phyloP scores from a whole-genome alignment of 1,284 basidiomycete species.

The Gomphus sp. region DNA sequence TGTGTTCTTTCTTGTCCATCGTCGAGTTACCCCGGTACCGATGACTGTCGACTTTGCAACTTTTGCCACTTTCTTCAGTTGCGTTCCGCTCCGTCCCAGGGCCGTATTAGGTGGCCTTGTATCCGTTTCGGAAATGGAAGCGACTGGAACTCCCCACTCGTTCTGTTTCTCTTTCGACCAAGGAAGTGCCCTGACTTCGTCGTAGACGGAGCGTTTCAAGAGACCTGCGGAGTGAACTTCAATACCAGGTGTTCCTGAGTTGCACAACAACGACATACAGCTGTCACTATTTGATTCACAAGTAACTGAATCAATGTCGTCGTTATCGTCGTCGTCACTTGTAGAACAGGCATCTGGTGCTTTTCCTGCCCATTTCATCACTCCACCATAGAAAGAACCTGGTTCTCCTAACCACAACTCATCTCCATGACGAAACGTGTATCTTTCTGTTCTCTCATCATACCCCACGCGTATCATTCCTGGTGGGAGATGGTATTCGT shows the following conservation, averaged over 20 bases:
- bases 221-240: background rate
- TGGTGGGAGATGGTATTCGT: constrained; percentile 37
- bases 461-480: constrained; percentile 43
- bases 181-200: background rate
- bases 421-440: constrained; percentile 29
- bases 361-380: constrained; percentile 6
- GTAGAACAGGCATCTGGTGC: background rate
- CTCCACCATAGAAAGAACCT: constrained; percentile 5
- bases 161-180: background rate
- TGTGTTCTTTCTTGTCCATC: background rate
- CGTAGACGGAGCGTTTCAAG: background rate
- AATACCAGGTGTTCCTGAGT: background rate
- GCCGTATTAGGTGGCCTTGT: background rate
- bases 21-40: background rate
- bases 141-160: constrained; percentile 2
- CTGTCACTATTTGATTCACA: too few relatives aligned
- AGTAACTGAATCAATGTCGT: background rate
- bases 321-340: background rate
- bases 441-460: constrained; percentile 39
- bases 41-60: background rate
- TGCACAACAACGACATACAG: background rate
- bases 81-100: background rate
- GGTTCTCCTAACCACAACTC: constrained; percentile 5
- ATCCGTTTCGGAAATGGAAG: background rate
- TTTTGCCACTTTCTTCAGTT: background rate